Conservation (phyloP, 306 rosid genomes). For the Cucurbita pepo region DNA sequence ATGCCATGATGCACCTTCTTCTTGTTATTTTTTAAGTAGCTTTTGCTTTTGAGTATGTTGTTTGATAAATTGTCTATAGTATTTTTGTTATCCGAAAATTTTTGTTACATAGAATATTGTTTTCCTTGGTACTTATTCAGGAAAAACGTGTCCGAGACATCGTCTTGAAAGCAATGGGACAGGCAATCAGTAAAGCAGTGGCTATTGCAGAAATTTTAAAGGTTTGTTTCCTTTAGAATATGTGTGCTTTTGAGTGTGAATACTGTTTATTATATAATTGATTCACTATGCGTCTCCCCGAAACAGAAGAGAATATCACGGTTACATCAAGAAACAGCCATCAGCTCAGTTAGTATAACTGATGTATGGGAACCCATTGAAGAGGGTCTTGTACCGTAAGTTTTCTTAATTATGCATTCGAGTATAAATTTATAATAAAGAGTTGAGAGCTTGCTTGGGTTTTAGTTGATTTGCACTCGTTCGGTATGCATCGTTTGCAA, state of each 20-base stretch:
- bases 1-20: neutral
- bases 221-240: slow-evolving; percentile 24
- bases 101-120: neutral
- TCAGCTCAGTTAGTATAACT: slow-evolving; percentile 90
- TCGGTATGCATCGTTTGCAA: neutral
- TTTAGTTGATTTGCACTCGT: neutral
- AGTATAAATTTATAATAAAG: neutral
- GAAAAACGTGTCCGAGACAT: slow-evolving; percentile 74
- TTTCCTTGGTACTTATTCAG: slow-evolving; percentile 20
- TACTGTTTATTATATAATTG: neutral
- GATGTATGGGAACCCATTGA: slow-evolving; percentile 98
- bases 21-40: neutral
- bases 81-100: neutral
- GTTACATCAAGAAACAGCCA: slow-evolving; percentile 70
- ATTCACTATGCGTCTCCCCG: neutral
- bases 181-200: slow-evolving; percentile 96
- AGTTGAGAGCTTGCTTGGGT: neutral
- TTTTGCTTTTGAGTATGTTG: neutral
- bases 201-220: slow-evolving; percentile 85
- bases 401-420: neutral
- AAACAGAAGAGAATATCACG: slow-evolving; percentile 61
- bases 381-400: slow-evolving; percentile 98
- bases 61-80: neutral
- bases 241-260: neutral
- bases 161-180: slow-evolving; percentile 97